Base-by-base conservation (phyloP, 78 protist genomes). In the Pirum gemmata region DNA sequence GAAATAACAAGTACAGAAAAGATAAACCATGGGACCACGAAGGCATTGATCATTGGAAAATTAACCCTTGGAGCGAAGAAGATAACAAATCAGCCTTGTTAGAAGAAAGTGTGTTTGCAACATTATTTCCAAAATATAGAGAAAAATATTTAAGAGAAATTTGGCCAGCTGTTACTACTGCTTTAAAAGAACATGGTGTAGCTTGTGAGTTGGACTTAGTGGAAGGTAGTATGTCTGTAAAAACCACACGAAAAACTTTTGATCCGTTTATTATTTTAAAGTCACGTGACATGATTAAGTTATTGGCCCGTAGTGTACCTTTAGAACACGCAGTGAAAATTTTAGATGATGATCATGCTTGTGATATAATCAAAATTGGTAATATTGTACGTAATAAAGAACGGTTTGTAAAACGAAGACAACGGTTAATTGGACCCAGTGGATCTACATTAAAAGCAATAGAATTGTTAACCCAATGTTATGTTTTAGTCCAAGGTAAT, bases 391-490 rank as follows among this genome's bases (percentile, higher is more conserved):
- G 92, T 78, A 90, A 90, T 75, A 90, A 90, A 86, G 98, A 96
- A 79, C 93, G 97, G 29, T 98, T 97, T 78, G 90, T 96, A 77
- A 96, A 96, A 93, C 83, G 99, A 38, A 83, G 99, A 25, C 98
- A 98, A 78, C 93, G 99, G 5, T 93, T 98, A 37, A 78, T 98
- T 36, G 99, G 99, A 25, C 98, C 99, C 34, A 90, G 96, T 78
- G 99, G 99, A 1, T 37, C 93, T 27, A 98, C 99, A 0, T 92
- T 97, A n/a, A 96, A 97, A 84, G 98, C 99, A 8, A 87, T 98
- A 25, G 99, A 98, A 83, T 51, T 97, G 8, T 92, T 98, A 18
- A 96, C 99, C 0, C 94, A 85, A 2, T 95, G 98, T 90, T 97
- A 97, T 86, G 90, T 98, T 1, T 67, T 96, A 37, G 96, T 98